Evolutionary conservation across 169 alveolate genomes (phyloP).

Genomic region (Plasmodium berghei): DNA sequence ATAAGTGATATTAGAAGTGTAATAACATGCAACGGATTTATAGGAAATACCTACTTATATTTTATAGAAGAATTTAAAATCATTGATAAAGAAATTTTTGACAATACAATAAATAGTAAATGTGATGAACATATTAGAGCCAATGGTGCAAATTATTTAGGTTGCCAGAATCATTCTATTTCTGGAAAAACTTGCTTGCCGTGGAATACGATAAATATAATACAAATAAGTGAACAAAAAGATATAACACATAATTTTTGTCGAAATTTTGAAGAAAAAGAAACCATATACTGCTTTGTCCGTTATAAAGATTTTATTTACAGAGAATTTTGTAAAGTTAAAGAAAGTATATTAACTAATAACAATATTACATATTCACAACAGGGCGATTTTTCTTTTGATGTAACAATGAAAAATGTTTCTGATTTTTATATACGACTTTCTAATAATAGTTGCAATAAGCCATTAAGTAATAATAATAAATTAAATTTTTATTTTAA

Average conservation of each 20-base stretch:
- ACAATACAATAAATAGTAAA: neutral
- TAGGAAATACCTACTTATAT: neutral
- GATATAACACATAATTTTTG: slow-evolving; percentile 40
- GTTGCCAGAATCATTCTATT: slow-evolving; percentile 41
- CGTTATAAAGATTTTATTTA: slow-evolving; percentile 8
- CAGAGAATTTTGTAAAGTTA: slow-evolving; percentile 44
- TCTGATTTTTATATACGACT: slow-evolving; percentile 62
- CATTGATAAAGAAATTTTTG: neutral
- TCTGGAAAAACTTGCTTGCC: slow-evolving; percentile 35
- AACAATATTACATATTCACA: slow-evolving; percentile 20
- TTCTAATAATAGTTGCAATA: neutral
- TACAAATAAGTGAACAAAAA: neutral
- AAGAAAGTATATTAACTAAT: slow-evolving; percentile 1
- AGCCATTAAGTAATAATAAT: neutral
- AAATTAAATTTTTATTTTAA: neutral
- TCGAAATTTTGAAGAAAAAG: slow-evolving; percentile 36
- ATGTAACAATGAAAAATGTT: slow-evolving; percentile 67
- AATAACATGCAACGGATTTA: slow-evolving; percentile 21
- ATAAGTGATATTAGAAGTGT: neutral
- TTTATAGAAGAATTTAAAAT: slow-evolving; percentile 6
- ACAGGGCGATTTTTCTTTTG: neutral
- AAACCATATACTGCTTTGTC: slow-evolving; percentile 41
- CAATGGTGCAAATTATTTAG: slow-evolving; percentile 24
- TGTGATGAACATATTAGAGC: slow-evolving; percentile 34
- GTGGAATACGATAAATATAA: slow-evolving; percentile 28